Conservation (phyloP, 129 eudicot species). For the Helichrysum umbraculigerum region DNA sequence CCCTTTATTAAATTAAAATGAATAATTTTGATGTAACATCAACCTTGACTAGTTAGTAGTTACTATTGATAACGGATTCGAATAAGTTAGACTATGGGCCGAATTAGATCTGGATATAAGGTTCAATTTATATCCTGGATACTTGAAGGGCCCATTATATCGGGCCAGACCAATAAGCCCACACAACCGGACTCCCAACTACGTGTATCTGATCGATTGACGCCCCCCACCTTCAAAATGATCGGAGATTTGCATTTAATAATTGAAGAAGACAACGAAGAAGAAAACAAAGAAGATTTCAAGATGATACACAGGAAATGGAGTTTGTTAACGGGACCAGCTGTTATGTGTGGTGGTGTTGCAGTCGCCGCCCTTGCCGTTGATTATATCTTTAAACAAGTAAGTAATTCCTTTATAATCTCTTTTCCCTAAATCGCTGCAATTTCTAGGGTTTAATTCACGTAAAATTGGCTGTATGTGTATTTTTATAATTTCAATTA, state of each 20-base stretch:
- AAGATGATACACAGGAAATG: conserved; percentile 32
- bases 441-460: neutral
- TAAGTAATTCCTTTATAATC: neutral
- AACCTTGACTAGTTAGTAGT: no score
- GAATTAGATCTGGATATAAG: no score
- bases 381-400: conserved; percentile 27
- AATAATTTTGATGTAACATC: no score
- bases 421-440: neutral
- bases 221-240: neutral
- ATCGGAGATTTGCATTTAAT: neutral
- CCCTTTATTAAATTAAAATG: no score
- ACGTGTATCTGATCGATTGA: no score
- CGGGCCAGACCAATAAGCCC: neutral
- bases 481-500: neutral
- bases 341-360: conserved; percentile 19
- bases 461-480: neutral
- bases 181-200: neutral
- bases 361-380: conserved; percentile 16
- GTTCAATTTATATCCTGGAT: no score
- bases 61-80: no score
- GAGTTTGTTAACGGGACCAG: conserved; percentile 33
- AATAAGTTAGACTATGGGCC: no score
- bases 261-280: neutral
- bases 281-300: neutral
- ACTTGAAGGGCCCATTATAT: neutral